Evolutionary conservation across 495 filamentous ascomycete species (phyloP).

Genomic region (Clohesyomyces aquaticus): DNA sequence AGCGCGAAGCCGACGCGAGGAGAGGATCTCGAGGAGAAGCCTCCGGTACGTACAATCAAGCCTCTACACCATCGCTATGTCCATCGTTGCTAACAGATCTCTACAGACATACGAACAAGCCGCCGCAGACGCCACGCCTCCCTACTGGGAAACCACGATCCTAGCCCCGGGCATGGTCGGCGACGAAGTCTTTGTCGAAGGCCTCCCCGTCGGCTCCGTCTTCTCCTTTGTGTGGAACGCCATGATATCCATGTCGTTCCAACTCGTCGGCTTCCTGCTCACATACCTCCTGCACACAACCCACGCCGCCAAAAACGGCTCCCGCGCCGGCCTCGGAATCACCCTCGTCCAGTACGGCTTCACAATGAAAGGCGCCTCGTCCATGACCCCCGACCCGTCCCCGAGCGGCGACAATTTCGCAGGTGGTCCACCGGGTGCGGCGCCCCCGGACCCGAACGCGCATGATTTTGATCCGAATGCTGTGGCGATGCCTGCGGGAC

Average conservation of each 20-base stretch:
- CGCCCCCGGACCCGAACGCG: conserved; percentile 71
- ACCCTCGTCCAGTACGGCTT: conserved; percentile 97
- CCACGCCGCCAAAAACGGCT: conserved; percentile 97
- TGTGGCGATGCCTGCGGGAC: conserved; percentile 53
- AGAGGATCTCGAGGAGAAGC: conserved; percentile 85
- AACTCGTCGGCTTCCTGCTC: conserved; percentile 93
- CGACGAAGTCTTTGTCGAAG: conserved; percentile 96
- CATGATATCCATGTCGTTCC: conserved; percentile 98
- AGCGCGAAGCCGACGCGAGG: conserved; percentile 86
- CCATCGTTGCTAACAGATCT: conserved; percentile 43
- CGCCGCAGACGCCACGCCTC: conserved; percentile 91
- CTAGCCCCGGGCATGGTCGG: conserved; percentile 82
- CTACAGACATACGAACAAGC: conserved; percentile 95
- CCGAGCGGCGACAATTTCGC: conserved; percentile 49
- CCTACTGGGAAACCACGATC: conserved; percentile 99
- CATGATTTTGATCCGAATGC: conserved; percentile 82
- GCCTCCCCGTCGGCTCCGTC: conserved; percentile 90
- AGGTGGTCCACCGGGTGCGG: conserved; percentile 60
- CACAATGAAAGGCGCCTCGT: conserved; percentile 70
- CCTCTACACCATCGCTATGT: conserved; percentile 2
- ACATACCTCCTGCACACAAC: conserved; percentile 98
- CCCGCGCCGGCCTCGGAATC: conserved; percentile 89
- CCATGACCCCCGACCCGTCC: conserved; percentile 40
- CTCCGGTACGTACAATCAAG: conserved; percentile 70
- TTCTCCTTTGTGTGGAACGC: conserved; percentile 98